A percentile compares a stretch with the other conserved stretches of the same genome.
Conservation (phyloP, 805 yeast species). For the Myxozyma lipomycoides region DNA sequence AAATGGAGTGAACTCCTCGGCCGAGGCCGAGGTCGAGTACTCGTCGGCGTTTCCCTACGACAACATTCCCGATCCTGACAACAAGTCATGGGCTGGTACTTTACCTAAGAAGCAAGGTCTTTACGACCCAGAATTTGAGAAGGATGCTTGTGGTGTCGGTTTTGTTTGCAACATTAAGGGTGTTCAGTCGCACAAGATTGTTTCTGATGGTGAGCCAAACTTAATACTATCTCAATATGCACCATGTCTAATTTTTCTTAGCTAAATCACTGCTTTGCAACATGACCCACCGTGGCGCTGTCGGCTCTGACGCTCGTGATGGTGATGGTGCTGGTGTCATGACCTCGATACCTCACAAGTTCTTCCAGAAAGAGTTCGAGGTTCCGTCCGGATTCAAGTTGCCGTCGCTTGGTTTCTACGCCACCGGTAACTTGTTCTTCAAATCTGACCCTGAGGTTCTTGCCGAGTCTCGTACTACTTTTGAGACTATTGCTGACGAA, state of each 20-base stretch:
- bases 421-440: constrained; percentile 91
- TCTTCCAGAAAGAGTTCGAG: constrained; percentile 78
- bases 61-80: constrained; percentile 45
- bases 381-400: constrained; percentile 61
- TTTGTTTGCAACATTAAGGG: constrained; percentile 95
- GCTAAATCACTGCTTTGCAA: constrained; percentile 72
- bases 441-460: constrained; percentile 73
- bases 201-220: constrained; percentile 68
- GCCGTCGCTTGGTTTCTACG: constrained; percentile 83
- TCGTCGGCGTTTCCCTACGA: constrained; percentile 22
- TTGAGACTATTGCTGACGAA: constrained; percentile 72
- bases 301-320: constrained; percentile 89
- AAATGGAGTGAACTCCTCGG: constrained; percentile 21
- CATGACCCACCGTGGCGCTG: constrained; percentile 99
- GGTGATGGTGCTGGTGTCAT: constrained; percentile 99
- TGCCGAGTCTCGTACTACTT: constrained; percentile 65
- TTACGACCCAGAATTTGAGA: constrained; percentile 89
- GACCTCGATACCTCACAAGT: constrained; percentile 85
- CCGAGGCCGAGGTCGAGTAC: constrained; percentile 21
- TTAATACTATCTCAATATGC: not conserved
- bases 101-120: constrained; percentile 84
- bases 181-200: constrained; percentile 78
- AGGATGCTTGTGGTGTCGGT: constrained; percentile 99
- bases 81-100: constrained; percentile 88
- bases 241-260: not conserved